Base-by-base conservation (phyloP, 768 basidiomycete species). In the Leccinum subgranulosum region DNA sequence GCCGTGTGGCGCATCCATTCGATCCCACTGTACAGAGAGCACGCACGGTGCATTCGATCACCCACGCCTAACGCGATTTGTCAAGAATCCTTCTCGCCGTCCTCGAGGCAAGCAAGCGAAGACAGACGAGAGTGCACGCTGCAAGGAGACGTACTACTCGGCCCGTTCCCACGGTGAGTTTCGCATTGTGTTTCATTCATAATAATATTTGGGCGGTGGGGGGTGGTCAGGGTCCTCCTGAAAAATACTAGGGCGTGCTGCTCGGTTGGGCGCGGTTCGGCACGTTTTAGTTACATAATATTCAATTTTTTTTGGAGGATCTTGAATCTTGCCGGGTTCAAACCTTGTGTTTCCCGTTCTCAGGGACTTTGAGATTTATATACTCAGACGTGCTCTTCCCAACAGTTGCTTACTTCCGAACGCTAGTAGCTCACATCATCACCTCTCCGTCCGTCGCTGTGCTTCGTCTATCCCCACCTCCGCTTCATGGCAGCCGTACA, bases 71-170 rank as follows among this genome's bases (percentile, higher is more conserved):
- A 68, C 64, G 60, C 56, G 52, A 63, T 62, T 62, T 62, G 67
- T 60, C 52, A 60, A 55, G 52, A 33, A 49, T 43, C 51, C 64
- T 71, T 72, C 61, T 68, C 53, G 25, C 65, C 62, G 66, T 67
- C 70, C 70, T 71, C 72, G 68, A 71, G 70, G 70, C 56, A 55
- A 39, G 45, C 62, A 73, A 72, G 69, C 69, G 69, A 73, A 58
- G 48, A 57, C 66, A 64, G 62, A 59, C 53, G 55, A 27, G 43
- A 55, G 57, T 49, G 59, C 60, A 61, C 53, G 57, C 59, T 45
- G 50, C 56, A 54, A 34, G 51, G 57, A 56, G 63, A 57, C 53
- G 51, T 59, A 64, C 56, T 59, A 64, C 23, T 60, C 8, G 45
- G 23, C 2, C 34, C 19, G 3, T 19, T 62, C 66, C 45, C 69